Evolutionary conservation across 192 early-diverging fungal genomes (phyloP).

Genomic region (Linnemannia exigua): DNA sequence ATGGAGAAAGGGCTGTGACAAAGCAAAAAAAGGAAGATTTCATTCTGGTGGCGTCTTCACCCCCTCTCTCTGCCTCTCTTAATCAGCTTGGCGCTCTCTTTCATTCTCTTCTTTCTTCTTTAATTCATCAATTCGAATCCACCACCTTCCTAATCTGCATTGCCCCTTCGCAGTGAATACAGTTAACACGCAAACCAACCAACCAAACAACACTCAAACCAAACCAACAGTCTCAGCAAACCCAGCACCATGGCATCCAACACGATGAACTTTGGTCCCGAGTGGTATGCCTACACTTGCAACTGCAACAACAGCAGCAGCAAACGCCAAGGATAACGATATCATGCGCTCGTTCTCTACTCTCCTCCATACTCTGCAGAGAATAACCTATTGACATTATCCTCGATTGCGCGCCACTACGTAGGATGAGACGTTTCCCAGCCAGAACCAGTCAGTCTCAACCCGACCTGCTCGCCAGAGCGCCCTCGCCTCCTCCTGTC

Average conservation of each 20-base stretch:
- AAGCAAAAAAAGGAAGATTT: not conserved
- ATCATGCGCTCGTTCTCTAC: not conserved
- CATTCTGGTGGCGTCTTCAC: not conserved
- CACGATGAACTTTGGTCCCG: constrained; percentile 87
- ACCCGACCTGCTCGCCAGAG: constrained; percentile 25
- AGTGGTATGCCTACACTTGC: constrained; percentile 70
- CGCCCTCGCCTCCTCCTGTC: constrained; percentile 30
- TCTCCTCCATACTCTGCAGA: not conserved
- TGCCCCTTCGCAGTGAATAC: not conserved
- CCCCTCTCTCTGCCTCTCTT: not conserved
- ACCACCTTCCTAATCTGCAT: not conserved
- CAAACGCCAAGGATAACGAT: not conserved
- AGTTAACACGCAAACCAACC: not conserved
- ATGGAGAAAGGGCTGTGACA: not conserved
- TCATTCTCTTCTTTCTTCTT: constrained; percentile 2
- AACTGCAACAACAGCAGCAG: not conserved
- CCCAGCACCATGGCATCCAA: constrained; percentile 49
- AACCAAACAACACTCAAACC: not conserved
- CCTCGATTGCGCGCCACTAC: not conserved
- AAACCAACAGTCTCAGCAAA: not conserved
- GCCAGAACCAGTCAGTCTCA: constrained; percentile 33
- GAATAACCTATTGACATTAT: constrained; percentile 3
- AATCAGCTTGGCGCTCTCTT: not conserved
- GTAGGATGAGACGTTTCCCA: constrained; percentile 55
- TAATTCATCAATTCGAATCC: constrained; percentile 17